Evolutionary conservation across 2,329 filamentous ascomycete genomes (phyloP), one percentile per base, ranked within the genome.

Genomic region (Neofusicoccum sp.): DNA sequence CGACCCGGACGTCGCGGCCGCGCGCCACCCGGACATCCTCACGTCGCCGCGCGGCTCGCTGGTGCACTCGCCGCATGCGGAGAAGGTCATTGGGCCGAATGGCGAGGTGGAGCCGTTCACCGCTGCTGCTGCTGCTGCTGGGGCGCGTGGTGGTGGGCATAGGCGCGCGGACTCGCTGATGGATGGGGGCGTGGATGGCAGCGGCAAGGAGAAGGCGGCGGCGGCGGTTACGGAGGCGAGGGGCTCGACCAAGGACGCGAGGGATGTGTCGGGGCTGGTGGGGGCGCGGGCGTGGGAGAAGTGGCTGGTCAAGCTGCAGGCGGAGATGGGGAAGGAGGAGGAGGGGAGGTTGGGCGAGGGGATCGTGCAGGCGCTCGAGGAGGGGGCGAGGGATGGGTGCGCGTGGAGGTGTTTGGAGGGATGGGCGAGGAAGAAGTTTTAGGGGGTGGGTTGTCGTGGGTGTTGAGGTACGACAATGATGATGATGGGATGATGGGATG

Each of bases 231-330:
- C 66, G 31, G 66, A 68, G 43, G 66, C 65, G 12, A 69, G 67
- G 47, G 75, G 74, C 28, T 72, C 71, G 4, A 91, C 89, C 0
- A 84, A 87, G 53, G 85, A 87, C 70, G 85, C 88, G 90, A 90
- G 1, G 86, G 84, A 61, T 67, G 80, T 96, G 65, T 89, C 90
- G 11, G 93, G 93, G 20, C 78, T 98, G 41, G 86, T 93, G 0
- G 95, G 91, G 4, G 88, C 89, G 28, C 95, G 92, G 87, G 87
- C 88, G 73, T 99, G 93, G 93, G 95, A 99, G 82, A 89, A 91
- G 73, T 99, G 95, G 95, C 84, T 98, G 74, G 78, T 97, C 66
- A 90, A 91, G 70, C 84, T 93, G 69, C 90, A 95, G 78, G 84
- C 88, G 77, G 93, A 97, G 79, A 95, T 91, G 70, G 89, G 90